Base-by-base conservation (phyloP, 2,329 filamentous ascomycete genomes). In the Penicillium decumbens region DNA sequence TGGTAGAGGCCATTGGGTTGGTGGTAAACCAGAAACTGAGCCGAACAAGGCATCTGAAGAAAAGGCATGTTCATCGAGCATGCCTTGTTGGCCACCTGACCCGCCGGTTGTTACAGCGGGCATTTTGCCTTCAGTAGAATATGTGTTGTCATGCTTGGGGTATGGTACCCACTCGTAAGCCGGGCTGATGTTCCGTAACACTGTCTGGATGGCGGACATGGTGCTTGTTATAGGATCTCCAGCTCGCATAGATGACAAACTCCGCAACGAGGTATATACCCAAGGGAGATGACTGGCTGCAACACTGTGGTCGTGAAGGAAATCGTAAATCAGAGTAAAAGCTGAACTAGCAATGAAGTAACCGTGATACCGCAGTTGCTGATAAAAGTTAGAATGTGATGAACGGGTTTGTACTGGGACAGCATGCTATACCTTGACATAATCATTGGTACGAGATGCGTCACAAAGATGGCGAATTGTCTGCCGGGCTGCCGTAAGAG, bases 291-390 rank as follows among this genome's bases (percentile, higher is more conserved):
- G 72, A 3, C 62, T 60, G n/a, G 66, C 48, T 2, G 71, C 66
- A 1, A 65, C 59, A 40, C 62, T 59, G 18, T 67, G 62, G 10
- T 72, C 68, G 28, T 75, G 71, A 15, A 76, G 61, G 41, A 76
- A 63, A 42, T 76, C 72, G 40, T 74, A 74, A 7, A 72, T 68
- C 3, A 76, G 49, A 3, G 68, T 68, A 42, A 74, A 74, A 9
- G 64, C 65, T 10, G 72, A 70, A 27, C 72, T 74, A 29, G 70
- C 66, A 8, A 75, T 59, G 42, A 76, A 75, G 41, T 73, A 75
- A 4, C 65, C 70, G 24, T 75, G 72, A 24, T 75, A 76, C 30
- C 72, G 72, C 3, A 75, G 59, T 61, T 73, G 68, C 73, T 76
- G 18, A 20, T 10, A 6, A 18, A 23, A 6, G 33, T 37, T 37